These are phyloP conservation scores for Globisporangium paroecandrum DNA, from an alignment of 352 stramenopile genomes.

Conservation along the genomic window DNA sequence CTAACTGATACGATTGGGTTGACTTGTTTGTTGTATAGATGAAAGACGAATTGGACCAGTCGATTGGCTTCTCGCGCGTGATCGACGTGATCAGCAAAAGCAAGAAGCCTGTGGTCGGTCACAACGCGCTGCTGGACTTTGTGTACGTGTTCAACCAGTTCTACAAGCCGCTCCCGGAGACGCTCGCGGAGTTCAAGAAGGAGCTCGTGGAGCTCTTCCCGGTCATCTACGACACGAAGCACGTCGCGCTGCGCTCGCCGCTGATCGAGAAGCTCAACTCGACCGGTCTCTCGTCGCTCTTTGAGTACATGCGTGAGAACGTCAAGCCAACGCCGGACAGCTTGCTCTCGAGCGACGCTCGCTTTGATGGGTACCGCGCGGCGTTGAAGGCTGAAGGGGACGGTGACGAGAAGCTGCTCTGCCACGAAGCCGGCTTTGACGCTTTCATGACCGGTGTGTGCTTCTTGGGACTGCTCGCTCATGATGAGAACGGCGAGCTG, in stretches of 20 bases:
- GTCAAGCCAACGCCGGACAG: constrained; percentile 51
- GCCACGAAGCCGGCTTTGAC: constrained; percentile 84
- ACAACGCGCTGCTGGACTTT: constrained; percentile 85
- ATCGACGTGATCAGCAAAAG: constrained; percentile 69
- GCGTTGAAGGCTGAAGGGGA: constrained; percentile 51
- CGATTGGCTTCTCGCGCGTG: constrained; percentile 75
- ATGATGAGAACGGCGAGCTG: constrained; percentile 51
- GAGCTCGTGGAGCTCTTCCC: constrained; percentile 70
- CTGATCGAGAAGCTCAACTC: constrained; percentile 56
- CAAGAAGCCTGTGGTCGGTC: constrained; percentile 73
- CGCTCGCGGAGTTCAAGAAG: constrained; percentile 66
- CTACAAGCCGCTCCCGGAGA: constrained; percentile 67
- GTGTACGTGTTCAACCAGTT: constrained; percentile 85
- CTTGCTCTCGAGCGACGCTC: constrained; percentile 47
- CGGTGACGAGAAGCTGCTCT: constrained; percentile 50
- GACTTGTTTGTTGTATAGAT: constrained; percentile 20
- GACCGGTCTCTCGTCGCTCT: constrained; percentile 58
- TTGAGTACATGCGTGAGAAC: constrained; percentile 74
- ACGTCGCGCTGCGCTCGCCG: constrained; percentile 52
- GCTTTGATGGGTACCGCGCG: constrained; percentile 61
- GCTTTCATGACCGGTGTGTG: constrained; percentile 83
- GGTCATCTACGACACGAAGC: constrained; percentile 79
- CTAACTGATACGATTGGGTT: neutral
- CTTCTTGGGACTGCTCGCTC: constrained; percentile 64
- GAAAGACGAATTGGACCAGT: constrained; percentile 57